These are phyloP conservation scores for Gloeopeniophorella convolvens DNA, from an alignment of 768 basidiomycete species.

Conservation along the genomic window DNA sequence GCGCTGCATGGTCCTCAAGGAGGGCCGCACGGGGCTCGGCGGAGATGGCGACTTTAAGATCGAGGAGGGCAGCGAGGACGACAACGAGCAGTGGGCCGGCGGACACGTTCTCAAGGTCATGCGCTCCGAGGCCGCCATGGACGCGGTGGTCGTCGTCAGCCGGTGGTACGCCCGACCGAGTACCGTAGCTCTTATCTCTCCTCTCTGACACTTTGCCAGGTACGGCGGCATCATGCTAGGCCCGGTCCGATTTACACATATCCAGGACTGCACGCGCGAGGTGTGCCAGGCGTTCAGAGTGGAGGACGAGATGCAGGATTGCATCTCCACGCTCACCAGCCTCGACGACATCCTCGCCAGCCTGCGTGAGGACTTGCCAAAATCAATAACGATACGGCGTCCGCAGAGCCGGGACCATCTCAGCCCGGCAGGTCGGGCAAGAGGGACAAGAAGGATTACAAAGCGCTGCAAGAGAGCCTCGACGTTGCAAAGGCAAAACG, in stretches of 20 bases:
- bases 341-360: slow-evolving; percentile 56
- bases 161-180: slow-evolving; percentile 77
- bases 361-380: slow-evolving; percentile 46
- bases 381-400: too few relatives aligned
- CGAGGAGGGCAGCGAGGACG: slow-evolving; percentile 58
- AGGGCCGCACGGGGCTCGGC: slow-evolving; percentile 54
- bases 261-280: slow-evolving; percentile 68
- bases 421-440: too few relatives aligned
- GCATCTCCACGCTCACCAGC: slow-evolving; percentile 45
- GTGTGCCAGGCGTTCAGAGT: slow-evolving; percentile 65
- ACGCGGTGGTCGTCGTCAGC: slow-evolving; percentile 74
- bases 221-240: slow-evolving; percentile 79
- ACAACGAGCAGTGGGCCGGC: slow-evolving; percentile 72
- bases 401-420: too few relatives aligned
- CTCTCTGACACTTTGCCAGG: slow-evolving; percentile 34
- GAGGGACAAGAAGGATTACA: slow-evolving; percentile 48
- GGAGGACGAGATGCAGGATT: slow-evolving; percentile 62
- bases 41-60: slow-evolving; percentile 77
- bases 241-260: slow-evolving; percentile 66
- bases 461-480: slow-evolving; percentile 29
- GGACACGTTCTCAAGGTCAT: slow-evolving; percentile 57
- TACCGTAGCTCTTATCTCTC: slow-evolving; percentile 17
- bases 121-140: slow-evolving; percentile 61
- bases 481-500: slow-evolving; percentile 61
- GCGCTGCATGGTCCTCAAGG: slow-evolving; percentile 68